These are phyloP conservation scores for Chaetomium olivaceum DNA, from an alignment of 2,329 filamentous ascomycete species.

Conservation along the genomic window DNA sequence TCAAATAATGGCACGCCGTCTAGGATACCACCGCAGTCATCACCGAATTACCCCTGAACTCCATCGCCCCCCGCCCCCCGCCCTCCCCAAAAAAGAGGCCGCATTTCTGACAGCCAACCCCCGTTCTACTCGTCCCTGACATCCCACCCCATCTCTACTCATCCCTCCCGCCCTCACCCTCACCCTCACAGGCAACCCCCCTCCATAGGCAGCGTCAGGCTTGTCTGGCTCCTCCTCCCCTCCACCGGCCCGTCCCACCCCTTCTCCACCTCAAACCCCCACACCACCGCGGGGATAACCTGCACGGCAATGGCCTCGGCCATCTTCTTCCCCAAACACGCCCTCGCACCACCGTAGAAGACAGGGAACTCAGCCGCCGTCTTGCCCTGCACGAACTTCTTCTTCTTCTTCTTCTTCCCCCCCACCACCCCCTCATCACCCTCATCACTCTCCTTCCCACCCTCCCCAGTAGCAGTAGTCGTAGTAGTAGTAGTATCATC, in stretches of 20 bases:
- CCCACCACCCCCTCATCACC: background rate
- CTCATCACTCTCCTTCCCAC: constrained; percentile 35
- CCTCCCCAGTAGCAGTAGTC: too few relatives aligned
- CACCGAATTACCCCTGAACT: background rate
- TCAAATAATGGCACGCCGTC: background rate
- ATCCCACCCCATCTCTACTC: background rate
- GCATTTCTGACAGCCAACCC: too few relatives aligned
- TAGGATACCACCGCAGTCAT: background rate
- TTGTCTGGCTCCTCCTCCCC: constrained; percentile 59
- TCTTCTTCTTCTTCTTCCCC: constrained; percentile 25
- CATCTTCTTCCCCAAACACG: constrained; percentile 65
- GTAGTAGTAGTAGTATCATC: constrained; percentile 21
- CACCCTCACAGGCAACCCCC: constrained; percentile 54
- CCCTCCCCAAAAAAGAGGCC: too few relatives aligned
- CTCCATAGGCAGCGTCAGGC: constrained; percentile 66
- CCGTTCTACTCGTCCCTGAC: too few relatives aligned
- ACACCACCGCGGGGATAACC: constrained; percentile 52
- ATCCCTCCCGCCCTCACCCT: constrained; percentile 20
- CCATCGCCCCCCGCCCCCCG: too few relatives aligned
- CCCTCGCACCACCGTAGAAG: constrained; percentile 64
- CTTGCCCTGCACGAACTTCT: constrained; percentile 41
- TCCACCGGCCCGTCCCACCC: constrained; percentile 38
- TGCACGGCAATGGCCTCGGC: constrained; percentile 61
- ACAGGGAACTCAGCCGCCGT: constrained; percentile 61
- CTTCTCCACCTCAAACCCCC: constrained; percentile 52